Base-by-base conservation (phyloP, 1,139 yeast genomes). In the Ogataea hybrid region DNA sequence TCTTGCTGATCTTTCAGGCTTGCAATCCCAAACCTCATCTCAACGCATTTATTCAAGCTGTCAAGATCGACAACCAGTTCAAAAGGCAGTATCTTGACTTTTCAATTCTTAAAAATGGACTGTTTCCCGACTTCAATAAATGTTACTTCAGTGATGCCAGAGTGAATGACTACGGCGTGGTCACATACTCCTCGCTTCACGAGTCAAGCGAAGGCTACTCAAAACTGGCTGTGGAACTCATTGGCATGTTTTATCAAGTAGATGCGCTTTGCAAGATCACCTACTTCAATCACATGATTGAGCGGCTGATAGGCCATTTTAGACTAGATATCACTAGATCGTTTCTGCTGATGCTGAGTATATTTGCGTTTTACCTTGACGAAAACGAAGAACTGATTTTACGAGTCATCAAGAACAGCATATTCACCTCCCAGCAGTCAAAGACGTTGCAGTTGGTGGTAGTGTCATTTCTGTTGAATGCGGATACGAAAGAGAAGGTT, bases 201-300 rank as follows among this genome's bases (percentile, higher is more conserved):
- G 97, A 90, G 61, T 85, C 85, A 51, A 67, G 80, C 12, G 92
- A 84, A 58, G 98, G 97, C 1, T 92, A 78, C 62, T 65, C 95
- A 12, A 81, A 82, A 54, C 66, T 86, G 28, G 63, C 81, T 0
- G 73, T 73, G 6, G 79, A 81, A 44, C 50, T 85, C n/a, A 62
- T 65, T 44, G 51, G 63, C 2, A 71, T 79, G 3, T 65, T 77
- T 35, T 61, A 59, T 28, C 66, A 69, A 21, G 63, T 65, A 2
- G 71, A 74, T 42, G 65, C 75, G 7, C 53, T 58, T 6, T 66
- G 59, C 32, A 73, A 75, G 48, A 66, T 80, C 1, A 66, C 68
- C 1, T 69, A 68, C 43, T 71, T 78, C n/a, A 58, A 73, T n/a
- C 63, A 72, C 15, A 69, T 75, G 5, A 69, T 85, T 3, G 75